These are phyloP conservation scores for Beauveria sp. DNA, from an alignment of 2,329 filamentous ascomycete genomes.

Conservation along the genomic window DNA sequence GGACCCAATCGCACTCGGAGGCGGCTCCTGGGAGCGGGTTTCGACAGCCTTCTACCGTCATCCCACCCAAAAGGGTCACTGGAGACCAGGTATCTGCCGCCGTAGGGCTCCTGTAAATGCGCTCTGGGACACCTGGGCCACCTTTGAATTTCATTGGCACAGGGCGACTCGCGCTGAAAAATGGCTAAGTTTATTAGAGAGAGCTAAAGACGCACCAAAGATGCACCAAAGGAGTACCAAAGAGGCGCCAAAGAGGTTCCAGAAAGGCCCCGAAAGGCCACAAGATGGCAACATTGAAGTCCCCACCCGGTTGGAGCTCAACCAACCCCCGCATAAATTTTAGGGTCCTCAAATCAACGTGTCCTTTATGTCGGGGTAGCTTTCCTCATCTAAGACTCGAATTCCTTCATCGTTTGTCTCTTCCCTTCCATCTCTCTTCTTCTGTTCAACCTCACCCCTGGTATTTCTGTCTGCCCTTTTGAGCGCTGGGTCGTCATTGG, in stretches of 20 bases:
- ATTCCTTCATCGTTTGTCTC: not conserved
- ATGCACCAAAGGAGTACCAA: too few relatives aligned
- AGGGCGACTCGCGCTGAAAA: not conserved
- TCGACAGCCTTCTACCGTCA: not conserved
- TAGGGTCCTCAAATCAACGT: slow-evolving; percentile 13
- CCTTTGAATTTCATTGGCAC: too few relatives aligned
- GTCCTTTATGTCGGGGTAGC: slow-evolving; percentile 10
- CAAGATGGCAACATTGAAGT: not conserved
- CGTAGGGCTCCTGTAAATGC: not conserved
- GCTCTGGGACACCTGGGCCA: too few relatives aligned
- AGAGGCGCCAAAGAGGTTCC: too few relatives aligned
- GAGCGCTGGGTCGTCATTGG: slow-evolving; percentile 9
- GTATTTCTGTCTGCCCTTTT: not conserved
- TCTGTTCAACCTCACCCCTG: slow-evolving; percentile 3
- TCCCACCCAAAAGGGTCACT: not conserved
- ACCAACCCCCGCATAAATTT: slow-evolving; percentile 9
- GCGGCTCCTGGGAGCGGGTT: not conserved
- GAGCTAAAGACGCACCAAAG: too few relatives aligned
- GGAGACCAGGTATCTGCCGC: not conserved
- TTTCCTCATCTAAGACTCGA: slow-evolving; percentile 4
- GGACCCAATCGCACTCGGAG: not conserved
- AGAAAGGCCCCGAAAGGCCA: not conserved
- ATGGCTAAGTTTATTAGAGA: not conserved
- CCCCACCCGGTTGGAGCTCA: slow-evolving; percentile 3
- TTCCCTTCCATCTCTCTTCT: not conserved